Conservation (phyloP, 352 stramenopile species). For the Phytophthora macrochlamydospora region DNA sequence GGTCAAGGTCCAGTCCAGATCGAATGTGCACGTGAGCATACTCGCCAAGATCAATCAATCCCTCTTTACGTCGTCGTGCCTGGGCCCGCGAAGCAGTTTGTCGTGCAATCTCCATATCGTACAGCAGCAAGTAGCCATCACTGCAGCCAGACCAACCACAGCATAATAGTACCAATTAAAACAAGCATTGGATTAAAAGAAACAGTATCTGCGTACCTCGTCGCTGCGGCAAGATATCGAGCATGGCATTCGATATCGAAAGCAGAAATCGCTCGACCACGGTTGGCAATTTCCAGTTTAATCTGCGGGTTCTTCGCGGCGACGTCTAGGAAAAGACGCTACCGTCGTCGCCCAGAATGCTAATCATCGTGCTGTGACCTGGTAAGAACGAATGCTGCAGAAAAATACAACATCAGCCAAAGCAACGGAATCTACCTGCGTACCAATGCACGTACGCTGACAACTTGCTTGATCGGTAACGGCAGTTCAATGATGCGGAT, state of each 20-base stretch:
- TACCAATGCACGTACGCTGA: conserved; percentile 42
- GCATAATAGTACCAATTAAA: background rate
- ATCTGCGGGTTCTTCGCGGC: conserved; percentile 71
- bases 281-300: conserved; percentile 70
- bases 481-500: conserved; percentile 87
- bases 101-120: conserved; percentile 79
- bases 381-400: conserved; percentile 73
- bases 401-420: background rate
- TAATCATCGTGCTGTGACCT: conserved; percentile 57
- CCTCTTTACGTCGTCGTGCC: conserved; percentile 42
- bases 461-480: conserved; percentile 66
- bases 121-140: conserved; percentile 79
- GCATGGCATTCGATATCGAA: conserved; percentile 78
- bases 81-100: conserved; percentile 57
- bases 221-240: conserved; percentile 68
- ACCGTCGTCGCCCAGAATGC: conserved; percentile 71
- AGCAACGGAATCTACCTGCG: background rate
- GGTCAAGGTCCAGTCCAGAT: conserved; percentile 35
- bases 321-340: conserved; percentile 76
- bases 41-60: conserved; percentile 48
- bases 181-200: background rate
- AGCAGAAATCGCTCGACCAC: conserved; percentile 51
- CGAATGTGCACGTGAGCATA: conserved; percentile 43
- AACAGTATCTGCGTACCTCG: conserved; percentile 47
- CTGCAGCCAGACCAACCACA: conserved; percentile 28